Evolutionary conservation across 2,329 filamentous ascomycete genomes (phyloP).

Genomic region (Neofusicoccum laricinum): DNA sequence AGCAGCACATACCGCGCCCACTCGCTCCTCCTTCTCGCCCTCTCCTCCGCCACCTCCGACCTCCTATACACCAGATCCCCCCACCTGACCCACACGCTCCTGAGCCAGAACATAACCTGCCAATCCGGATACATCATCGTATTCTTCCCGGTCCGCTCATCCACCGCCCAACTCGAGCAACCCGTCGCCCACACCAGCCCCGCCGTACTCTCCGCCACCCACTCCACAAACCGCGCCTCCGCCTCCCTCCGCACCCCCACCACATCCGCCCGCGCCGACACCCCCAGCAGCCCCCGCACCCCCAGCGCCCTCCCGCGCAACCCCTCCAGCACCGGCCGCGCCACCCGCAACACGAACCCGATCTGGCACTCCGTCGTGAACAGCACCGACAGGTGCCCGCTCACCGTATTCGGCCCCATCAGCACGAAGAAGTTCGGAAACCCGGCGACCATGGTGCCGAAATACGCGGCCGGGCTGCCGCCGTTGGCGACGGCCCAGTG

Average conservation of each 20-base stretch:
- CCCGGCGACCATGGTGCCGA: conserved; percentile 47
- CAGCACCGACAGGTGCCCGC: conserved; percentile 50
- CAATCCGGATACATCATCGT: conserved; percentile 54
- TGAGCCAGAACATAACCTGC: conserved; percentile 49
- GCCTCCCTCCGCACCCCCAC: conserved; percentile 39
- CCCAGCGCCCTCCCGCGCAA: conserved; percentile 18
- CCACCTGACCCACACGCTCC: conserved; percentile 46
- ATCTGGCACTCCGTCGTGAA: conserved; percentile 54
- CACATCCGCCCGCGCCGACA: conserved; percentile 18
- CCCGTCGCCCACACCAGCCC: conserved; percentile 50
- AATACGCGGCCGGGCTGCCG: conserved; percentile 45
- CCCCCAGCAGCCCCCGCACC: not conserved
- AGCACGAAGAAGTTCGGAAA: conserved; percentile 50
- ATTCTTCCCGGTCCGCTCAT: conserved; percentile 47
- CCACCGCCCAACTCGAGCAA: conserved; percentile 53
- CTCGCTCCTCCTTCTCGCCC: not conserved
- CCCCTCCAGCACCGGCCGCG: conserved; percentile 41
- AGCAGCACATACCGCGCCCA: not conserved
- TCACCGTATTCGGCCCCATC: conserved; percentile 47
- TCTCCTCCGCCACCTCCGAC: conserved; percentile 21
- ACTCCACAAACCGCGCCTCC: conserved; percentile 34
- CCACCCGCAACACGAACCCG: conserved; percentile 44
- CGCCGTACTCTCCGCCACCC: conserved; percentile 42
- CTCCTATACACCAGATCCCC: conserved; percentile 37
- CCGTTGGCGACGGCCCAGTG: conserved; percentile 39